phyloP scores from a whole-genome alignment of 1,139 yeast species.

The Lodderomyces parapsilosis region DNA sequence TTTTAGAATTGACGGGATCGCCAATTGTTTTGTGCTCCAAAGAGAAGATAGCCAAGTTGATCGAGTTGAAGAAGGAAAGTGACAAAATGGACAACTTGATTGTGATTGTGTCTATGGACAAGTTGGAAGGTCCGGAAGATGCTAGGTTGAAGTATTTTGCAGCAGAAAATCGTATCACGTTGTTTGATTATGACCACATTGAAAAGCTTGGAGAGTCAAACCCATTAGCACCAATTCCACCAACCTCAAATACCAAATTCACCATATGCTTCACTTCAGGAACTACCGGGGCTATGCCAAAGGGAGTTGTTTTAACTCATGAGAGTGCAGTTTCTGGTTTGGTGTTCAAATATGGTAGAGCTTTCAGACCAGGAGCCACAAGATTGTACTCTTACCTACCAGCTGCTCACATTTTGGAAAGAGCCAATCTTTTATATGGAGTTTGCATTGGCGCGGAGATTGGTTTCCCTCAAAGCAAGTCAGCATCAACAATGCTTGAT shows the following conservation, averaged over 20 bases:
- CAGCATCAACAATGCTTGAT: conserved; percentile 38
- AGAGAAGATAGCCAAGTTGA: conserved; percentile 28
- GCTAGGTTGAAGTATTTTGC: conserved; percentile 19
- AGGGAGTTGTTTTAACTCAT: conserved; percentile 67
- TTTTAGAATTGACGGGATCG: conserved; percentile 32
- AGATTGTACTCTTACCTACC: conserved; percentile 21
- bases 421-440: conserved; percentile 27
- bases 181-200: conserved; percentile 44
- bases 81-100: conserved; percentile 28
- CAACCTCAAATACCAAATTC: conserved; percentile 52
- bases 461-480: conserved; percentile 41
- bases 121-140: conserved; percentile 25
- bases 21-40: conserved; percentile 38
- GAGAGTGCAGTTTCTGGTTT: conserved; percentile 51
- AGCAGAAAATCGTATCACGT: conserved; percentile 22
- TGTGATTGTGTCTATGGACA: conserved; percentile 39
- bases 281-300: conserved; percentile 67
- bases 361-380: conserved; percentile 18
- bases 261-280: conserved; percentile 80
- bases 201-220: conserved; percentile 52
- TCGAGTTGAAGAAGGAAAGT: conserved; percentile 26
- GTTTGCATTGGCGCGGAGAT: conserved; percentile 29
- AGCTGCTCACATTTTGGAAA: conserved; percentile 65
- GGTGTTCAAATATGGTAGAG: conserved; percentile 21
- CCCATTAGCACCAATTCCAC: conserved; percentile 47